A percentile compares a stretch with the other conserved stretches of the same genome.
phyloP scores from a whole-genome alignment of 164 flowering plant species.

The Aristolochia fimbriata region DNA sequence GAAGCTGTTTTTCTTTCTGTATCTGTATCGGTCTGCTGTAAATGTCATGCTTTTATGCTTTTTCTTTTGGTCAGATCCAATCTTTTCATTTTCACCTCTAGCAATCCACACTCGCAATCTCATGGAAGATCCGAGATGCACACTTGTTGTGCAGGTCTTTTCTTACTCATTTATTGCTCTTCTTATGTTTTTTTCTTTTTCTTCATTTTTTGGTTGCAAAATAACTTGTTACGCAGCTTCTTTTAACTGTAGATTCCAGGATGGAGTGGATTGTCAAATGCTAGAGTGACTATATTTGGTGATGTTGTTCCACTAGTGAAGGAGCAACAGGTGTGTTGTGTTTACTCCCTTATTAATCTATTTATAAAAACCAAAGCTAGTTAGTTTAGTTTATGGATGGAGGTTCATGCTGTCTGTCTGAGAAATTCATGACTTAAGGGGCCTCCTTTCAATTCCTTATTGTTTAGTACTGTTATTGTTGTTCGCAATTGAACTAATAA shows the following conservation, averaged over 20 bases:
- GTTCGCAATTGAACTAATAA: too few relatives aligned
- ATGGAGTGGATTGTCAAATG: slow-evolving; percentile 98
- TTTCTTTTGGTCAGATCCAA: slow-evolving; percentile 58
- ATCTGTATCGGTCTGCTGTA: not conserved
- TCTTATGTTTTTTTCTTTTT: slow-evolving; percentile 1
- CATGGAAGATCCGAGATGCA: slow-evolving; percentile 86
- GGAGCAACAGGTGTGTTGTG: slow-evolving; percentile 63
- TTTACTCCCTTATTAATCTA: not conserved
- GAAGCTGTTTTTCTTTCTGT: not conserved
- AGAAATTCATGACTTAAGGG: too few relatives aligned
- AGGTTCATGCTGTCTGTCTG: too few relatives aligned
- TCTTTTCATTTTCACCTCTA: slow-evolving; percentile 97
- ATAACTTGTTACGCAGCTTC: slow-evolving; percentile 6
- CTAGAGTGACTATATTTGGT: slow-evolving; percentile 96
- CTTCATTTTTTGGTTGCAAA: slow-evolving; percentile 3
- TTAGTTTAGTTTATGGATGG: not conserved
- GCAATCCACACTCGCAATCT: slow-evolving; percentile 96
- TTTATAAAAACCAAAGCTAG: not conserved
- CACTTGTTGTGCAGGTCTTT: slow-evolving; percentile 91
- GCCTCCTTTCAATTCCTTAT: too few relatives aligned
- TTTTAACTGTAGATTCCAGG: slow-evolving; percentile 74
- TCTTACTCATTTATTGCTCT: slow-evolving; percentile 1
- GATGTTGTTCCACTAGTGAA: slow-evolving; percentile 83
- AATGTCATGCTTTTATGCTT: not conserved
- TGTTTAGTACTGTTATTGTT: too few relatives aligned